phyloP scores from a whole-genome alignment of 495 filamentous ascomycete species.

The Penicillium longicatenatum region DNA sequence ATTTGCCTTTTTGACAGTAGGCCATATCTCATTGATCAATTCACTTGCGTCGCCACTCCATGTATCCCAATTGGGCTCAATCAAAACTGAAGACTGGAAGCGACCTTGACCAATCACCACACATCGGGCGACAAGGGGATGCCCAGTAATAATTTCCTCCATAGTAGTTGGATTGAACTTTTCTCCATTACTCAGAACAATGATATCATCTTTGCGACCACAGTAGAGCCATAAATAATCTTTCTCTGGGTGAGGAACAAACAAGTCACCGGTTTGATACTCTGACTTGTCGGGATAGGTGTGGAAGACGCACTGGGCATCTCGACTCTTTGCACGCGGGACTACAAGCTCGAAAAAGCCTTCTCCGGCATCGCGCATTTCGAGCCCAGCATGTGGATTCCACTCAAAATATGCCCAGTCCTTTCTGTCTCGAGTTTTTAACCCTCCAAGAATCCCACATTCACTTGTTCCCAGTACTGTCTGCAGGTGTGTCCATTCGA shows the following conservation, averaged over 20 bases:
- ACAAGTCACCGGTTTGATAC: conserved; percentile 21
- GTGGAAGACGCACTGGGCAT: conserved; percentile 13
- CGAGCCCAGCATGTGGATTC: conserved; percentile 44
- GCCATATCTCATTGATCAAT: conserved; percentile 57
- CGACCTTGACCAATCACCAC: conserved; percentile 13
- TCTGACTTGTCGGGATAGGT: conserved; percentile 14
- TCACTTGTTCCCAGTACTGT: conserved; percentile 20
- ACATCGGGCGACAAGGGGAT: conserved; percentile 10
- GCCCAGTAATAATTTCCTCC: conserved; percentile 11
- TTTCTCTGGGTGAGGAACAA: conserved; percentile 16
- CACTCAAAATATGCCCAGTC: conserved; percentile 55
- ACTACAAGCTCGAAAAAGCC: conserved; percentile 48
- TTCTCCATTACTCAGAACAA: conserved; percentile 26
- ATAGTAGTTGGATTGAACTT: conserved; percentile 18
- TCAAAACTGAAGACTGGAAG: conserved; percentile 7
- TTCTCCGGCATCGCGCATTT: conserved; percentile 41
- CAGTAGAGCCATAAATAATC: conserved; percentile 29
- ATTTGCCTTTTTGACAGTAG: conserved; percentile 39
- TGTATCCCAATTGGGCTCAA: conserved; percentile 15
- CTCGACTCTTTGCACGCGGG: conserved; percentile 2
- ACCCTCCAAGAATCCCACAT: not conserved
- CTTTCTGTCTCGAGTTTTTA: conserved; percentile 17
- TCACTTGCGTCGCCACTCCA: conserved; percentile 48
- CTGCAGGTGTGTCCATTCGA: conserved; percentile 12
- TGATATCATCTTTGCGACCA: conserved; percentile 39